Base-by-base conservation (phyloP, 306 rosid species). In the Cicer chorassanicum region DNA sequence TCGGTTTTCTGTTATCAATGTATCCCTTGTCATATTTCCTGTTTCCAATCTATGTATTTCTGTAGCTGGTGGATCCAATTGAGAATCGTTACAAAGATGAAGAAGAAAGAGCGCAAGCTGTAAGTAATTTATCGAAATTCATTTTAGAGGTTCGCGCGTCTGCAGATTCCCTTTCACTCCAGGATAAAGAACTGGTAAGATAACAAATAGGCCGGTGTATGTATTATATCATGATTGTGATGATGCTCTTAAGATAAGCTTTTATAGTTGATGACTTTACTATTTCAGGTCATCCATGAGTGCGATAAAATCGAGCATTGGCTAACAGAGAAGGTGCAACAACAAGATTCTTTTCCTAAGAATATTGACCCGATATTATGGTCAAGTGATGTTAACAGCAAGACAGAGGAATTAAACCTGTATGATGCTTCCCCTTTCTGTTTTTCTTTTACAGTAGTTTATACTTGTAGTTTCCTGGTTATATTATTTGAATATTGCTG, bases 21-120 rank as follows among this genome's bases (percentile, higher is more conserved):
- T 57, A 69, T 53, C 48, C 66, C 70, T 82, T 68, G 69, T 65
- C 63, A 12, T 62, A 34, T 75, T 51, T 49, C 50, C 44, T 49
- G 42, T 83, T 78, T 56, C 76, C 72, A 49, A 70, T 75, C 21
- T 70, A 57, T 76, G 16, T 45, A 81, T 73, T 76, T 51, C 44
- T 75, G 44, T 74, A 95, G 99, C 86, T 90, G 81, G 86, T 95
- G 83, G 92, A 92, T 81, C 99, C 99, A 66, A 85, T 95, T 80
- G 95, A 89, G 84, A 84, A 74, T 81, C 95, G 99, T 49, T 92
- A 82, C 77, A 87, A 82, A 79, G 99, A 95, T 41, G 97, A 86
- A 56, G 95, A 86, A 85, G 91, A 87, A 73, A 85, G 99, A 85
- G 69, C 43, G 12, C 86, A 85, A 73, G 96, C 96, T 45, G 61